Evolutionary conservation across 176 grass and related monocot species (phyloP), one percentile per base, ranked within the genome.

Genomic region (Aegilops longissima): DNA sequence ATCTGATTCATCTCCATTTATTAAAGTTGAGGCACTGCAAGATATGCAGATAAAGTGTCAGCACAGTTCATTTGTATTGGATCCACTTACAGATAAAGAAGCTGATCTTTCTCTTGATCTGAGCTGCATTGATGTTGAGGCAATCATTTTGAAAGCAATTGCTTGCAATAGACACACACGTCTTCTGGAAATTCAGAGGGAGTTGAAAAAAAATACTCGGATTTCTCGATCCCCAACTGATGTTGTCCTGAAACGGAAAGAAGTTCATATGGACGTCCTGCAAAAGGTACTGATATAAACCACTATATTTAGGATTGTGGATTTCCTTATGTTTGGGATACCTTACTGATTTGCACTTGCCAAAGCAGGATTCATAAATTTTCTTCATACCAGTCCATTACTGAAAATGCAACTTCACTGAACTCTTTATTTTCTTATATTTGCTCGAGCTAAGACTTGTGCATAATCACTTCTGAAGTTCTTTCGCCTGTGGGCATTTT

Each of bases 91-190:
- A 65, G 92, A 92, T 80, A 98, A 94, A 89, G 91, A 95, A 90
- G 96, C 92, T 58, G 84, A 84, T 79, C 91, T 98, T 85, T 85
- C 78, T 52, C 87, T 98, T 76, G 92, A 95, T 77, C 88, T 89
- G 47, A 84, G 88, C 83, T 92, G 93, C 73, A 95, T 98, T 91
- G 96, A 98, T 87, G 86, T 95, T 30, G 96, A 98, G 87, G 90
- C 90, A 83, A 90, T 98, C 68, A 91, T 98, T 73, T 88, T 98
- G 61, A 95, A 89, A 90, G 96, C 90, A 89, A 95, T 98, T 92
- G 75, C 93, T 54, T 98, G 93, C 85, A 98, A 98, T 84, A 95
- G 91, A 36, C 92, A 98, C 78, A 98, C 96, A 47, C 85, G 84
- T 77, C 85, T 98, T 80, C 73, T 98, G 74, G 96, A 98, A 85